These are phyloP conservation scores for Thielaviopsis punctulata DNA, from an alignment of 2,329 filamentous ascomycete genomes.

Conservation along the genomic window DNA sequence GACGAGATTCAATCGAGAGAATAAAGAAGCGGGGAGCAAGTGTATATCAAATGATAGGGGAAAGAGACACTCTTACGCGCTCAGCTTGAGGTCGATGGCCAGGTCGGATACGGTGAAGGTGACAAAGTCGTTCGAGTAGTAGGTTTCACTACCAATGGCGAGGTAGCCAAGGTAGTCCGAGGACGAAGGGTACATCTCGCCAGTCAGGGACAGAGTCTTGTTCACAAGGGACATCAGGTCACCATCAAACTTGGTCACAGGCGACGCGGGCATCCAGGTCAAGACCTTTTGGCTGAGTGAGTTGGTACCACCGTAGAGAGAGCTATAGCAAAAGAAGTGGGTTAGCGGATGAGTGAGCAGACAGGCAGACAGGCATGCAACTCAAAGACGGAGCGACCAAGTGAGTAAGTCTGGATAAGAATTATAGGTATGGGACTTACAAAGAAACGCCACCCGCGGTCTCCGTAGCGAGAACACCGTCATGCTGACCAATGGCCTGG, in stretches of 20 bases:
- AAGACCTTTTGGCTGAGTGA: constrained; percentile 26
- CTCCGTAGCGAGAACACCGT: constrained; percentile 19
- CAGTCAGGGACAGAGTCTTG: constrained; percentile 19
- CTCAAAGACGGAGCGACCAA: background rate
- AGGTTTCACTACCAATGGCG: constrained; percentile 34
- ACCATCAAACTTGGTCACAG: constrained; percentile 26
- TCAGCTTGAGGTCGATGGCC: constrained; percentile 21
- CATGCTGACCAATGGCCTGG: constrained; percentile 28
- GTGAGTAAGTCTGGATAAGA: background rate
- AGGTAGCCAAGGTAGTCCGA: constrained; percentile 34
- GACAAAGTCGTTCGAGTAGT: constrained; percentile 25
- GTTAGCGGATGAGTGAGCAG: background rate
- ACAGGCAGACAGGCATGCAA: background rate
- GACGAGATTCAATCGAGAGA: background rate
- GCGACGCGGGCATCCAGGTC: constrained; percentile 28
- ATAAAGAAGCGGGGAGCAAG: background rate
- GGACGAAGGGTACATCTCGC: constrained; percentile 21
- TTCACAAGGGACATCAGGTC: constrained; percentile 30
- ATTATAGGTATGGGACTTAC: constrained; percentile 17
- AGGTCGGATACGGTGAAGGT: constrained; percentile 29
- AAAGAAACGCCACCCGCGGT: constrained; percentile 26
- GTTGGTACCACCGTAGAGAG: constrained; percentile 27
- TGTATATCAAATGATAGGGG: background rate
- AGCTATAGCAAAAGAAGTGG: constrained; percentile 21
- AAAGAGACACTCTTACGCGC: background rate